Conservation (phyloP, 495 filamentous ascomycete species). For the Aspergillus ellipticus region DNA sequence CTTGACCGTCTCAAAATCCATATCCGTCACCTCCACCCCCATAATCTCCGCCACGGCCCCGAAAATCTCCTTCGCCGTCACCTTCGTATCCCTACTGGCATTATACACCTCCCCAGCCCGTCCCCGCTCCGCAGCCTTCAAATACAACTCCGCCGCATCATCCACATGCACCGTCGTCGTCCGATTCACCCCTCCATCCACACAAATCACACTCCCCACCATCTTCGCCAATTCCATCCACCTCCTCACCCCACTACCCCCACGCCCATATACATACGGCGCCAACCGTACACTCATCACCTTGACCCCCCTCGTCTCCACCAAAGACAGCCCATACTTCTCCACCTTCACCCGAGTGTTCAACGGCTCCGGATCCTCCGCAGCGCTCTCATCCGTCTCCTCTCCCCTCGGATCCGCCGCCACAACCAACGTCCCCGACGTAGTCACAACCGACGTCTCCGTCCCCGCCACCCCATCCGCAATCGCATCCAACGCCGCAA, state of each 20-base stretch:
- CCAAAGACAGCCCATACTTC: conserved; percentile 19
- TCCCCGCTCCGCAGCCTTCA: conserved; percentile 42
- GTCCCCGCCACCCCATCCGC: conserved; percentile 28
- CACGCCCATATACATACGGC: conserved; percentile 39
- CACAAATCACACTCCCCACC: conserved; percentile 34
- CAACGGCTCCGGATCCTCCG: conserved; percentile 10
- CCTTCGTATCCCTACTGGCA: conserved; percentile 37
- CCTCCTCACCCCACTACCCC: conserved; percentile 30
- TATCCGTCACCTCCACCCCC: conserved; percentile 26
- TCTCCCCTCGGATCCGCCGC: conserved; percentile 18
- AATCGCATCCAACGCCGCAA: conserved; percentile 35
- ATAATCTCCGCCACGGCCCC: conserved; percentile 32
- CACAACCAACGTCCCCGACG: conserved; percentile 37
- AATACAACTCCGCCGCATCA: conserved; percentile 40
- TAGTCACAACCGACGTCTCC: conserved; percentile 38
- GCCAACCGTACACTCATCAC: conserved; percentile 37
- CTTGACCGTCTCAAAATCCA: conserved; percentile 26
- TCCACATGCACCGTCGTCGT: conserved; percentile 39
- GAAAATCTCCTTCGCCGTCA: conserved; percentile 38
- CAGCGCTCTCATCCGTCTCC: conserved; percentile 29
- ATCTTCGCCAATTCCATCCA: conserved; percentile 28
- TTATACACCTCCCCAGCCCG: conserved; percentile 36
- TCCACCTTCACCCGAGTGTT: conserved; percentile 30
- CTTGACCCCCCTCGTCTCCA: conserved; percentile 31
- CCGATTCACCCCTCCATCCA: conserved; percentile 30